Conservation (phyloP, 371 early-diverging fungal species). For the Dinochytrium kinnereticum region DNA sequence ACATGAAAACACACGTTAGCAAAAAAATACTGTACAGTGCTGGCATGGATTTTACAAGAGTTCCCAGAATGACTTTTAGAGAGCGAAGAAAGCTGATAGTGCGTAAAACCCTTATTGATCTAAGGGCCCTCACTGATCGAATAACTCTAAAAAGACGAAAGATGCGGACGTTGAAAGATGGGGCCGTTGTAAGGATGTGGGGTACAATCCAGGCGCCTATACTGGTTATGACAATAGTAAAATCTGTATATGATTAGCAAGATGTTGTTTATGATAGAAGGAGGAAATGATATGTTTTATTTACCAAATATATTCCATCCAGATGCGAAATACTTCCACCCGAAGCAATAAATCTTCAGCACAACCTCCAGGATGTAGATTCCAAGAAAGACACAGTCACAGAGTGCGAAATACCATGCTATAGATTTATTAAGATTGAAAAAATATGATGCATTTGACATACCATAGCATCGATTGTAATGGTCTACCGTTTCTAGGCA, state of each 20-base stretch:
- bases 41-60: conserved; percentile 44
- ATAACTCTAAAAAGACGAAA: conserved; percentile 35
- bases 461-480: conserved; percentile 24
- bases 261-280: background rate
- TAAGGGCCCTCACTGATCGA: conserved; percentile 32
- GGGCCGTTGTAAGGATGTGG: conserved; percentile 18
- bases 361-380: conserved; percentile 39
- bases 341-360: conserved; percentile 36
- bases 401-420: conserved; percentile 36
- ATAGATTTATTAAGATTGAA: background rate
- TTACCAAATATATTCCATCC: conserved; percentile 43
- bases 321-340: conserved; percentile 29
- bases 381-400: conserved; percentile 35
- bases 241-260: conserved; percentile 17
- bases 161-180: conserved; percentile 31
- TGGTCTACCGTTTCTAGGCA: conserved; percentile 28
- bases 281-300: background rate
- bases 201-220: conserved; percentile 37
- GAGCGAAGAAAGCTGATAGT: conserved; percentile 41
- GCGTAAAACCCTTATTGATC: conserved; percentile 39
- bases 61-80: conserved; percentile 38
- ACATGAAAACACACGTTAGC: conserved; percentile 28
- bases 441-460: too few relatives aligned
- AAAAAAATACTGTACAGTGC: conserved; percentile 45
- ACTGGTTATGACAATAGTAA: conserved; percentile 33